These are phyloP conservation scores for Warburgia ugandensis DNA, from an alignment of 164 flowering plant genomes.

Conservation along the genomic window DNA sequence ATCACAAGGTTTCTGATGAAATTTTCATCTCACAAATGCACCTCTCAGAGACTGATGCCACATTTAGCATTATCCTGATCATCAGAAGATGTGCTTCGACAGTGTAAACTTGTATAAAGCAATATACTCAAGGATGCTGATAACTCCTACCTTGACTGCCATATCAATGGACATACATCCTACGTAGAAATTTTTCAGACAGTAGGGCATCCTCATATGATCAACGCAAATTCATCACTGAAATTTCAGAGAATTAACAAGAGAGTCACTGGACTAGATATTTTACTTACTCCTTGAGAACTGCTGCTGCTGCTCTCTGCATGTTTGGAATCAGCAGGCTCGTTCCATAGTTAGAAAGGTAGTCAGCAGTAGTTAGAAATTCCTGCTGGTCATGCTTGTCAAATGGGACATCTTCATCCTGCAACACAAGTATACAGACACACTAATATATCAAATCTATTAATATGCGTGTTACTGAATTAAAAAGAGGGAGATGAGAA, in stretches of 20 bases:
- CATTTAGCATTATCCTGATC: too few relatives aligned
- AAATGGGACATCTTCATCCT: slow-evolving; percentile 65
- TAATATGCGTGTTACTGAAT: too few relatives aligned
- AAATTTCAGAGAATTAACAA: neutral
- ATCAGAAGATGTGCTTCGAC: too few relatives aligned
- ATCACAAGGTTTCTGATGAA: too few relatives aligned
- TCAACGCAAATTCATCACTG: neutral
- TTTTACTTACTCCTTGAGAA: slow-evolving; percentile 58
- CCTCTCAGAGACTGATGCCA: too few relatives aligned
- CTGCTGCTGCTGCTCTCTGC: slow-evolving; percentile 61
- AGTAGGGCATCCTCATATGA: neutral
- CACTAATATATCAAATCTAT: too few relatives aligned
- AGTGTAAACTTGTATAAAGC: too few relatives aligned
- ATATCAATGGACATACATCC: too few relatives aligned
- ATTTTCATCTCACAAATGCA: too few relatives aligned
- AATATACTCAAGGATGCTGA: too few relatives aligned
- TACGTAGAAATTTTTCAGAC: neutral
- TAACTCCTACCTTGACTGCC: too few relatives aligned
- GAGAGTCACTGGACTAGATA: neutral
- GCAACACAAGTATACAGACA: neutral
- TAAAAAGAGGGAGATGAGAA: too few relatives aligned
- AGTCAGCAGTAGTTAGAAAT: slow-evolving; percentile 75
- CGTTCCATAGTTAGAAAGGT: slow-evolving; percentile 52
- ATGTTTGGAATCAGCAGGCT: slow-evolving; percentile 40
- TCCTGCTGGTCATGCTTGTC: slow-evolving; percentile 57